Evolutionary conservation across 495 filamentous ascomycete species (phyloP), one percentile per base, ranked within the genome.

Genomic region (Lichenothelia convexa): DNA sequence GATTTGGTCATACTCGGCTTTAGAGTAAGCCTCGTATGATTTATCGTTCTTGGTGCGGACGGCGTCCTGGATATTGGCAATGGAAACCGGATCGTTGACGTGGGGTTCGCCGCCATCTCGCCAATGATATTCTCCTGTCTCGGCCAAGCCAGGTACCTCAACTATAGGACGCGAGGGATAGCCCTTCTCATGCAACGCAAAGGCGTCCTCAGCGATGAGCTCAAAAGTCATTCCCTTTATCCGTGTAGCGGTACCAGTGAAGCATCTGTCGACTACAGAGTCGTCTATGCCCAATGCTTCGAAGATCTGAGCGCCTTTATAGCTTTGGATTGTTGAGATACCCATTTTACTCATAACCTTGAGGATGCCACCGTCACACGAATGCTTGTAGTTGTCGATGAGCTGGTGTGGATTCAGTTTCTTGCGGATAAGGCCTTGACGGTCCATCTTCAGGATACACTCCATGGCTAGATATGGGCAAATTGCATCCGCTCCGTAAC

Each of bases 301-400:
- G 45, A 95, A 99, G 45, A 99, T 99, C 62, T 99, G 89, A 36
- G 89, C 89, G 55, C 89, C 89, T 65, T 99, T 99, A 67, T 99
- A 99, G 47, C 81, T 91, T 55, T 89, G 83, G 30, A 99, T 64
- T 31, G 89, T 99, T 8, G 89, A 99, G 47, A 99, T 99, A 60
- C 89, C 89, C 89, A 99, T 99, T 67, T 99, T 99, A 61, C 83
- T 93, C 89, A 99, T 99, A 53, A 99, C 89, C 64, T 99, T 99
- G 39, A 99, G 67, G 42, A 99, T 93, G 58, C 89, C 89, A 47
- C 89, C 89, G 48, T 95, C 91, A 49, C 83, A 91, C 32, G 89
- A 99, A 49, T 89, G 80, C 64, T 91, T 92, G 67, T 95, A 99
- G 61, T 99, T 99, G 41, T 79, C 74, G 42, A 99, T 81, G 35